Conservation (phyloP, 352 stramenopile genomes). For the Sclerospora graminicola region DNA sequence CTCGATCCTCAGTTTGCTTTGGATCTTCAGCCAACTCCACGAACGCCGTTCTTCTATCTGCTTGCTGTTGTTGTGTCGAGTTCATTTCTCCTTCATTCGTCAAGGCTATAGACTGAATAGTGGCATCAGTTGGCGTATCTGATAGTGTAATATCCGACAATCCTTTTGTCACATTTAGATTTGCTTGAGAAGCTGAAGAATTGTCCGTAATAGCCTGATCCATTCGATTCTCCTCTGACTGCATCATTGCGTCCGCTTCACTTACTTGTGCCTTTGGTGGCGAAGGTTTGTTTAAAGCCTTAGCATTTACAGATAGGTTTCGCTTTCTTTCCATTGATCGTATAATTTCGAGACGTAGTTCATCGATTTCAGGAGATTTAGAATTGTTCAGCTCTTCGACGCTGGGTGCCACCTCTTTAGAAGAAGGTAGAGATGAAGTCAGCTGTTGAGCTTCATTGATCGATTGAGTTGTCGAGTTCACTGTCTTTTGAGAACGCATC, state of each 20-base stretch:
- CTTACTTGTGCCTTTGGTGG: not conserved
- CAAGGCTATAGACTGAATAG: not conserved
- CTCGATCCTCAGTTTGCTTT: constrained; percentile 1
- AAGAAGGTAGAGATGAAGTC: constrained; percentile 1
- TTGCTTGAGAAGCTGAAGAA: not conserved
- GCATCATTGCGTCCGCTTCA: not conserved
- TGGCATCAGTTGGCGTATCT: not conserved
- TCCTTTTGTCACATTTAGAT: not conserved
- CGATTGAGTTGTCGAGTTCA: not conserved
- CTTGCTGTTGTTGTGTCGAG: constrained; percentile 3
- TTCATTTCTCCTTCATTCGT: constrained; percentile 4
- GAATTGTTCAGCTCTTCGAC: constrained; percentile 4
- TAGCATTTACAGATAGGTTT: constrained; percentile 9
- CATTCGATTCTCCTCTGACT: not conserved
- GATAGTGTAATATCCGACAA: not conserved
- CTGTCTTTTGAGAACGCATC: constrained; percentile 20
- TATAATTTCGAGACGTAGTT: constrained; percentile 36
- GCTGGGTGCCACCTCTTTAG: not conserved
- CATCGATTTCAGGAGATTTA: constrained; percentile 23
- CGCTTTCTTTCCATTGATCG: constrained; percentile 33
- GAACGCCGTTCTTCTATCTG: constrained; percentile 1
- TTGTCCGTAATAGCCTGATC: not conserved
- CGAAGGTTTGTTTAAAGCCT: constrained; percentile 1
- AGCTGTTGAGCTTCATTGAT: not conserved
- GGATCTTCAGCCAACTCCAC: not conserved